Conservation (phyloP, 805 yeast genomes). For the Candida pseudofarinosa region DNA sequence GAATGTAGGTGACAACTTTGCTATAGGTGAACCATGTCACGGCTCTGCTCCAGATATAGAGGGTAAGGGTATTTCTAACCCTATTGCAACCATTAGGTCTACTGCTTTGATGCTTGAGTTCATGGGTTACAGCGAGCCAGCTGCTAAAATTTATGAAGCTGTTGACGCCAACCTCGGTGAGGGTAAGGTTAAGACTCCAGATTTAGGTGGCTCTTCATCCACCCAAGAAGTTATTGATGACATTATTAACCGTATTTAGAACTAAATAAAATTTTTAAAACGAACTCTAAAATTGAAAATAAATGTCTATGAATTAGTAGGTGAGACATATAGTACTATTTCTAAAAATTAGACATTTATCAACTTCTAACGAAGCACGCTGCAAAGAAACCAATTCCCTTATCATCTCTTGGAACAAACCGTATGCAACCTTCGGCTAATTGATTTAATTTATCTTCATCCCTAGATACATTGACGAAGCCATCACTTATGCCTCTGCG, state of each 20-base stretch:
- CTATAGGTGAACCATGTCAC: slow-evolving; percentile 98
- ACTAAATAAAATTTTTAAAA: neutral
- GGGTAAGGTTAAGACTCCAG: slow-evolving; percentile 82
- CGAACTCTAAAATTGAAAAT: neutral
- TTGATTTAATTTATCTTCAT: slow-evolving; percentile 32
- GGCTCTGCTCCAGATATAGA: slow-evolving; percentile 99
- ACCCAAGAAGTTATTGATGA: slow-evolving; percentile 88
- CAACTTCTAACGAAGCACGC: slow-evolving; percentile 66
- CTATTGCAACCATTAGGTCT: slow-evolving; percentile 96
- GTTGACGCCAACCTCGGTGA: slow-evolving; percentile 90
- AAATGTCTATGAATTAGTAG: neutral
- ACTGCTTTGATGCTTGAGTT: slow-evolving; percentile 97
- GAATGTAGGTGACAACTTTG: slow-evolving; percentile 93
- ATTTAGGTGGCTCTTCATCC: slow-evolving; percentile 84
- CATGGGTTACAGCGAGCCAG: slow-evolving; percentile 86
- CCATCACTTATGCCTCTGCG: slow-evolving; percentile 77
- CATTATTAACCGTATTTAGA: slow-evolving; percentile 50
- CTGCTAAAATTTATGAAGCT: slow-evolving; percentile 88
- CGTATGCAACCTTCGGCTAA: slow-evolving; percentile 86
- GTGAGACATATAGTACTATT: too few species aligned
- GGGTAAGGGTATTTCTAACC: slow-evolving; percentile 91
- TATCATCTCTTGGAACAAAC: slow-evolving; percentile 81
- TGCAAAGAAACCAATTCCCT: slow-evolving; percentile 99
- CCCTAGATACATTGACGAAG: slow-evolving; percentile 47
- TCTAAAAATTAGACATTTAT: neutral